phyloP scores from a whole-genome alignment of 2,329 filamentous ascomycete genomes.

The Alternaria sp. region DNA sequence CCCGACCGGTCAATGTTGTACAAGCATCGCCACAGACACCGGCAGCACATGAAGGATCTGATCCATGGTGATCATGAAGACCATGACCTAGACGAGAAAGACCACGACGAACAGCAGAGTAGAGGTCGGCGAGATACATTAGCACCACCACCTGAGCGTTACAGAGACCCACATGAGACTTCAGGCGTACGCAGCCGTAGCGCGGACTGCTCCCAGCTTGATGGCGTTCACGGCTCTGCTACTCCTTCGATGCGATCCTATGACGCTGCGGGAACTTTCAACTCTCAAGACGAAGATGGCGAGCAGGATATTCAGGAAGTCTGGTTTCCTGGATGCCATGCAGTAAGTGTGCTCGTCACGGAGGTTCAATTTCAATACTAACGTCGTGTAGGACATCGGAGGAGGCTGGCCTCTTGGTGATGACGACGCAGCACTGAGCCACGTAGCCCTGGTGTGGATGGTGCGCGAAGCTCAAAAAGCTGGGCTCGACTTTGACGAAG shows the following conservation, averaged over 20 bases:
- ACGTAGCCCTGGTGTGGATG: conserved; percentile 75
- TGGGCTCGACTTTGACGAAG: conserved; percentile 72
- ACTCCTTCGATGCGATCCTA: conserved; percentile 43
- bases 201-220: conserved; percentile 30
- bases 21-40: conserved; percentile 34
- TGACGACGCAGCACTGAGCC: conserved; percentile 67
- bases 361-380: background rate
- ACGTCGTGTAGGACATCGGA: conserved; percentile 65
- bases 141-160: conserved; percentile 39
- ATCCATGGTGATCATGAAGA: conserved; percentile 21
- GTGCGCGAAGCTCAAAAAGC: conserved; percentile 68
- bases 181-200: conserved; percentile 42
- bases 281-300: conserved; percentile 48
- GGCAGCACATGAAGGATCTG: conserved; percentile 17
- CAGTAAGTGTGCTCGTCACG: conserved; percentile 39
- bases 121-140: conserved; percentile 34
- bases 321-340: conserved; percentile 81
- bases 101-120: conserved; percentile 4
- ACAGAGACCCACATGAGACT: conserved; percentile 42
- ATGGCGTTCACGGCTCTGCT: conserved; percentile 17
- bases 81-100: conserved; percentile 17
- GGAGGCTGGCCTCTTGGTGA: conserved; percentile 71
- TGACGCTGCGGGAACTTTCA: conserved; percentile 28
- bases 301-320: conserved; percentile 79
- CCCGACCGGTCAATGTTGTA: conserved; percentile 37